Evolutionary conservation across 2,329 filamentous ascomycete genomes (phyloP), one percentile per base, ranked within the genome.

Genomic region (Sclerotinia subarctica): DNA sequence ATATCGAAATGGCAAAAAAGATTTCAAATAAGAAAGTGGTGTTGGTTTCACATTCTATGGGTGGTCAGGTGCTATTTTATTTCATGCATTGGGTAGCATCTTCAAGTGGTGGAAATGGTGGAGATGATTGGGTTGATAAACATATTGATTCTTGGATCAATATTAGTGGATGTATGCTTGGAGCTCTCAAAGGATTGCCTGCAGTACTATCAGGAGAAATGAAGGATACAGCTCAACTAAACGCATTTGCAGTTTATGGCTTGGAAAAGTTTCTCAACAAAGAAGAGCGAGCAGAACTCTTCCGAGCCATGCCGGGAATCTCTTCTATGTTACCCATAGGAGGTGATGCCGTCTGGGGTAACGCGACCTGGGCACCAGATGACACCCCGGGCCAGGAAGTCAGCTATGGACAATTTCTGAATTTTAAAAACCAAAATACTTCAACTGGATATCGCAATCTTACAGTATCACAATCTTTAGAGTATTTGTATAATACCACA

Each of bases 141-240:
- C 86, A 97, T 76, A 84, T 99, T 64, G 95, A 96, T 72, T 91
- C 92, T 3, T 99, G 96, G 94, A 96, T 99, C 82, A 99, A 99
- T 78, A 93, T 99, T 75, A 95, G 91, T 73, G 95, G 95, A 7
- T 99, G 94, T 79, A 97, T 99, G 94, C 88, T 99, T 7, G 95
- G 95, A 19, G 93, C 95, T 2, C 84, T 93, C 68, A 99, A 99
- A 80, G 94, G 91, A 69, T 81, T 98, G 47, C 92, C 95, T 0
- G 94, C 95, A 0, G 86, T 98, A 0, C 83, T 99, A 1, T 97
- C 94, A 0, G 95, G 95, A 42, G 95, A 99, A 79, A 99, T 99
- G 95, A 93, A 94, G 73, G 95, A 99, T 76, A 99, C 95, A 0
- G 95, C 94, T 0, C 95, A 98, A 78, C 86, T 99, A 29, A 98